Percentiles rank a stretch among this genome's conserved stretches.
Evolutionary conservation across 2,329 filamentous ascomycete genomes (phyloP).

Genomic region (Pseudocercospora ulei): DNA sequence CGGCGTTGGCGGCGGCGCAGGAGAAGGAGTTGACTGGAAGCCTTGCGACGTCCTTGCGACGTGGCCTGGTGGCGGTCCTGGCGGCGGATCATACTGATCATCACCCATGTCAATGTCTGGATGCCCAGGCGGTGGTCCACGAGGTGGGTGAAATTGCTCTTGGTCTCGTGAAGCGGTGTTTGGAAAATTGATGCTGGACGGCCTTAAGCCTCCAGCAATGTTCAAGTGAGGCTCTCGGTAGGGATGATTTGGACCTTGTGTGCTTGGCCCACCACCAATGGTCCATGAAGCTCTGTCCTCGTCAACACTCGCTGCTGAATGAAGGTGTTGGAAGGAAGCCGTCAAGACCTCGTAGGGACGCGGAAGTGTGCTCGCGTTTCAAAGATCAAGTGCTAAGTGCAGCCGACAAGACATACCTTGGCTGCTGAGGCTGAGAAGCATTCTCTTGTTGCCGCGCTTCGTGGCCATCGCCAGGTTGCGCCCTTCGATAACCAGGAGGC

Average conservation of each 20-base stretch:
- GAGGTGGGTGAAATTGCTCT: conserved; percentile 30
- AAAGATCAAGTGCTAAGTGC: not conserved
- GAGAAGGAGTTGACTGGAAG: conserved; percentile 5
- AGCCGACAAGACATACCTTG: conserved; percentile 5
- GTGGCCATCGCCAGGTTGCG: conserved; percentile 14
- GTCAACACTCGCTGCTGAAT: conserved; percentile 7
- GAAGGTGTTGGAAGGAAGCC: not conserved
- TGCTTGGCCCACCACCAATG: conserved; percentile 17
- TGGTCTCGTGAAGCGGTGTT: conserved; percentile 16
- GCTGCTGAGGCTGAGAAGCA: conserved; percentile 7
- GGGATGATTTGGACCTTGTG: conserved; percentile 20
- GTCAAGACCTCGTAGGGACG: not conserved
- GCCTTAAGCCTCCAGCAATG: conserved; percentile 14
- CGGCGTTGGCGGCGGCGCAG: conserved; percentile 12
- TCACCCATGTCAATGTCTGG: conserved; percentile 16
- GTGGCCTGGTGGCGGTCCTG: conserved; percentile 29
- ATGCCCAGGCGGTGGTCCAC: conserved; percentile 30
- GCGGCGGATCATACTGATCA: conserved; percentile 28
- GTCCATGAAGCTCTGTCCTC: conserved; percentile 17
- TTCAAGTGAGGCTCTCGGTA: conserved; percentile 17
- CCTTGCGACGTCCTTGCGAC: conserved; percentile 11
- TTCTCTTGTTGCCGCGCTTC: conserved; percentile 13
- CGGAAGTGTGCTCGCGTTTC: too few species aligned
- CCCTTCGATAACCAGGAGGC: conserved; percentile 20
- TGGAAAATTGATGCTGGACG: conserved; percentile 17